Base-by-base conservation (phyloP, 768 basidiomycete genomes). In the Kwoniella europaea region DNA sequence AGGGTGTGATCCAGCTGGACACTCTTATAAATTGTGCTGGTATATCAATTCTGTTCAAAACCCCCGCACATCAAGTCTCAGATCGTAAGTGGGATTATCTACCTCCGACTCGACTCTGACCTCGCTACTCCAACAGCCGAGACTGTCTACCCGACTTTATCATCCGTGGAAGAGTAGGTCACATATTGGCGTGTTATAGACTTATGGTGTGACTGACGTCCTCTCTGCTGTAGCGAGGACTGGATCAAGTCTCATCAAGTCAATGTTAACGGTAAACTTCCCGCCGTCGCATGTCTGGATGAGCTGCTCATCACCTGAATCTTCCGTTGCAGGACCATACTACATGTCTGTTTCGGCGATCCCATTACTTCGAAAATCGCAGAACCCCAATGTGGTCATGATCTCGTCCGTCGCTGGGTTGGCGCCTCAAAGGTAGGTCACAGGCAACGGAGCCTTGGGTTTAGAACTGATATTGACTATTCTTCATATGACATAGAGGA, bases 11-110 rank as follows among this genome's bases (percentile, higher is more conserved):
- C 18, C 18, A 70, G 65, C 18, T 75, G 13, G 79, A 78, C 54
- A 73, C 70, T 12, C 53, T 80, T 29, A 63, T 80, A 67, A 78
- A 80, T 53, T 74, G 75, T 60, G 76, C 79, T 2, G 79, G 79
- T 1, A 71, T 80, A 10, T 68, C 62, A 3, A 68, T 55, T 2
- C 71, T 60, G 7, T 72, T 68, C 53, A 71, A 68, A 18, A 59
- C 60, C 35, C 65, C 67, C n/a, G 64, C 56, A 3, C 42, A 52
- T 29, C 56, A 77, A 16, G 71, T 71, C 22, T 66, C 74, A n/a
- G 67, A 78, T 58, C 67, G 79, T 78, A 62, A 67, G 75, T 50
- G 46, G 46, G 46, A 13, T 50, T 50, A 15, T 18, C 46, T 50
- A 4, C 44, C 6, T 62, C 9, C 9, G 18, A 16, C 27, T 18